Base-by-base conservation (phyloP, 1,284 basidiomycete genomes). In the Tremellales sp. region DNA sequence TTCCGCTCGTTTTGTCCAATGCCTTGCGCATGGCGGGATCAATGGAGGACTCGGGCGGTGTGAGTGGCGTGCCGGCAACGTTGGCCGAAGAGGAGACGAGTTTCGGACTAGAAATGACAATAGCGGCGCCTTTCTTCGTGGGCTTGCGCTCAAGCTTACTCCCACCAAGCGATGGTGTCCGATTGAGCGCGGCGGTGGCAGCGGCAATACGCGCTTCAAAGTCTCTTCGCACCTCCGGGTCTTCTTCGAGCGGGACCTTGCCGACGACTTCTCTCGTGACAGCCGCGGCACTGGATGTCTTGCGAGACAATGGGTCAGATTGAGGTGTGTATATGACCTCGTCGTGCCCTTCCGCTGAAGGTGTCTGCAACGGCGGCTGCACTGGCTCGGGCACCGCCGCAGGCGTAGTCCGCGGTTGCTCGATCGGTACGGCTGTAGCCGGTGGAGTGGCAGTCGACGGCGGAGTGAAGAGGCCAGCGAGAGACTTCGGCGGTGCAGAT, bases 161-260 rank as follows among this genome's bases (percentile, higher is more conserved):
- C 7, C 35, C 26, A 19, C 39, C 33, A 4, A 48, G 35, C 1
- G 69, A 67, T 1, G 68, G 66, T 1, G 66, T 62, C 8, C 69
- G 61, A 45, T 72, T 61, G 3, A 74, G 52, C 12, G 63, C 60
- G 4, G 65, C 64, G 2, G 70, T 74, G 4, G 72, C 72, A 15
- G 62, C 61, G 1, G 65, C 62, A 29, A 74, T 69, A 13, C 72
- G 52, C 27, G 67, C 62, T 46, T 73, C 68, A 23, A 72, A 71
- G 43, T 73, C 71, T 45, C 61, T 52, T 19, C 65, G 56, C 3
- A 65, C 58, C 7, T 65, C 65, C 10, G 65, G 60, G 51, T 70
- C 65, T n/a, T 51, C 33, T 27, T 51, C 51, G n/a, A 42, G 47
- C 7, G 49, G 48, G 25, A 43, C 11, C 12, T 25, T 44, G 48